These are phyloP conservation scores for Exophiala spinifera DNA, from an alignment of 2,329 filamentous ascomycete genomes.

Conservation along the genomic window DNA sequence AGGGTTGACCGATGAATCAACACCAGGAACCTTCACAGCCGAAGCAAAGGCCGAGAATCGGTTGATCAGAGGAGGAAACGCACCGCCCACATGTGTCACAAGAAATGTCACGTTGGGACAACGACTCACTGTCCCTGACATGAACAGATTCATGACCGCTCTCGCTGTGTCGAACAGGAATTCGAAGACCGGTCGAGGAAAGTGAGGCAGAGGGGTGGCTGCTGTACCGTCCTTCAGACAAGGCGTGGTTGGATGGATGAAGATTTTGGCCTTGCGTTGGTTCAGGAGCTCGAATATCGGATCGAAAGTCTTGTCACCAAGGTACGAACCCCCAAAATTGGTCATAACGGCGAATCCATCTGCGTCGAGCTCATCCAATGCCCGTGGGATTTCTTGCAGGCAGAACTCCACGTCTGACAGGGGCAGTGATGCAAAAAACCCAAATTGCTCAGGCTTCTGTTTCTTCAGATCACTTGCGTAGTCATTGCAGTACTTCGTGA, in stretches of 20 bases:
- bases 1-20: slow-evolving; percentile 19
- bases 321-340: slow-evolving; percentile 53
- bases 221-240: slow-evolving; percentile 21
- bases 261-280: slow-evolving; percentile 46
- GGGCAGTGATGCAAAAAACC: slow-evolving; percentile 55
- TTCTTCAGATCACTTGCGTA: slow-evolving; percentile 31
- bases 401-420: slow-evolving; percentile 49
- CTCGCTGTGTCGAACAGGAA: slow-evolving; percentile 56
- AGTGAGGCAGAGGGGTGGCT: slow-evolving; percentile 30
- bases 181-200: slow-evolving; percentile 48
- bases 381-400: slow-evolving; percentile 48
- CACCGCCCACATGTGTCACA: slow-evolving; percentile 49
- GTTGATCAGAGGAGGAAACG: slow-evolving; percentile 36
- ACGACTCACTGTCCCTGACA: slow-evolving; percentile 45
- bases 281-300: slow-evolving; percentile 51
- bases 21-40: slow-evolving; percentile 22
- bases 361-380: slow-evolving; percentile 39
- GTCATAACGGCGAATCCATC: slow-evolving; percentile 54
- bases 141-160: slow-evolving; percentile 48
- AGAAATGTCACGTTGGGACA: slow-evolving; percentile 49
- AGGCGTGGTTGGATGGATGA: slow-evolving; percentile 53
- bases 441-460: slow-evolving; percentile 40
- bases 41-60: slow-evolving; percentile 22
- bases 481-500: slow-evolving; percentile 41
- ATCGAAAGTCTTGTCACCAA: slow-evolving; percentile 48